Percentiles rank a stretch among this genome's conserved stretches.
Conservation (phyloP, 805 yeast genomes). For the Blastobotrys americana region DNA sequence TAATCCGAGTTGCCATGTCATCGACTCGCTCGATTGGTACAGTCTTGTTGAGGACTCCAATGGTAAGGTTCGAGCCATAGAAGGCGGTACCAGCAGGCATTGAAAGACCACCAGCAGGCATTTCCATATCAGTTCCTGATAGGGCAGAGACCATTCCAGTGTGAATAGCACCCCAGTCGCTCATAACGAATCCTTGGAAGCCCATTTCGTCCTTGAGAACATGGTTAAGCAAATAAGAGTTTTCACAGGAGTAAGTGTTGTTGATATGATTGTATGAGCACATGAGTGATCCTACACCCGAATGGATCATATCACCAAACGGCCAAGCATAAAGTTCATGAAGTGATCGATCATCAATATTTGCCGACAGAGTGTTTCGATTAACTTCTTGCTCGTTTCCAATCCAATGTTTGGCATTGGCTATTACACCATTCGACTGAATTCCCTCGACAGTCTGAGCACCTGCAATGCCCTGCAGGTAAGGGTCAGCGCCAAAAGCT, state of each 20-base stretch:
- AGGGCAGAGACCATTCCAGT: constrained; percentile 45
- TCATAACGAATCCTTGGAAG: constrained; percentile 59
- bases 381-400: constrained; percentile 60
- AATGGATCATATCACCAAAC: constrained; percentile 52
- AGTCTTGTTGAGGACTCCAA: constrained; percentile 50
- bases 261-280: constrained; percentile 54
- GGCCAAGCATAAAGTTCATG: constrained; percentile 62
- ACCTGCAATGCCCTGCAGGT: constrained; percentile 49
- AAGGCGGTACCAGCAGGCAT: constrained; percentile 48
- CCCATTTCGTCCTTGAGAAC: constrained; percentile 55
- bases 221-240: constrained; percentile 47
- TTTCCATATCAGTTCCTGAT: constrained; percentile 58
- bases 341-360: constrained; percentile 54
- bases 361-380: constrained; percentile 31
- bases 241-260: constrained; percentile 53
- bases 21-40: constrained; percentile 46
- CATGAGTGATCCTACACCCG: constrained; percentile 57
- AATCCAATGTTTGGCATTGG: constrained; percentile 49
- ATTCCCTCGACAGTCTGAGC: constrained; percentile 47
- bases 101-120: constrained; percentile 47
- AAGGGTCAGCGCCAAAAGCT: constrained; percentile 56
- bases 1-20: constrained; percentile 55
- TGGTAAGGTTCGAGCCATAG: constrained; percentile 52
- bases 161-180: constrained; percentile 60
- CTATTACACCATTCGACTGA: constrained; percentile 52